phyloP scores from a whole-genome alignment of 495 filamentous ascomycete species.

The Alectoria sarmentosa region DNA sequence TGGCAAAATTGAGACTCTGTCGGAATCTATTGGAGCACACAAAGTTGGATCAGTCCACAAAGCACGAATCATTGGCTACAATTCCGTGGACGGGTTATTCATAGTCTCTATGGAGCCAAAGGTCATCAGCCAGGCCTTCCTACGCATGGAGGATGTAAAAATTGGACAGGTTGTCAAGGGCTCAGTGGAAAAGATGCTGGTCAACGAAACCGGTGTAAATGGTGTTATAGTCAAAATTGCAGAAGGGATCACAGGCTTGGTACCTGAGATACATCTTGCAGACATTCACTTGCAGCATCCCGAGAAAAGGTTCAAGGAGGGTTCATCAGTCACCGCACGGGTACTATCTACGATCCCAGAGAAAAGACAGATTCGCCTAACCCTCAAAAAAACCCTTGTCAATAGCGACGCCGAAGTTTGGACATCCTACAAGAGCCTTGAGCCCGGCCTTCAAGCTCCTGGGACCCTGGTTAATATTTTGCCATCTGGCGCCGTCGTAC shows the following conservation, averaged over 20 bases:
- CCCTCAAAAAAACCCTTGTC: conserved; percentile 87
- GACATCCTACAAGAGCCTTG: conserved; percentile 63
- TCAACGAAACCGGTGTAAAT: conserved; percentile 63
- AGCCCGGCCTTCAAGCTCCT: conserved; percentile 62
- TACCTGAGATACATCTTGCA: conserved; percentile 79
- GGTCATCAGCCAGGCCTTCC: conserved; percentile 78
- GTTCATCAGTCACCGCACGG: conserved; percentile 70
- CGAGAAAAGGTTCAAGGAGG: conserved; percentile 91
- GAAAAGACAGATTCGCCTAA: conserved; percentile 76
- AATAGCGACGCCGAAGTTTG: conserved; percentile 75
- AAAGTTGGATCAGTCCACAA: conserved; percentile 69
- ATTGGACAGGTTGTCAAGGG: conserved; percentile 77
- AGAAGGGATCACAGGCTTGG: conserved; percentile 79
- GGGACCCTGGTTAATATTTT: conserved; percentile 81
- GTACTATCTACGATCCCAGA: conserved; percentile 73
- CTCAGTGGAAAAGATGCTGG: conserved; percentile 73
- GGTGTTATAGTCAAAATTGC: conserved; percentile 76
- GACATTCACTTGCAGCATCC: conserved; percentile 85
- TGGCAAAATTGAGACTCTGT: conserved; percentile 72
- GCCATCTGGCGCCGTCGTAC: conserved; percentile 73
- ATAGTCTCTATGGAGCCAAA: conserved; percentile 75
- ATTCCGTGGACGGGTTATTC: conserved; percentile 76
- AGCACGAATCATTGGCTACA: conserved; percentile 80
- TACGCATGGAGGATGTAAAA: conserved; percentile 80
- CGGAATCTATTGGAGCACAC: conserved; percentile 66